A percentile compares a stretch with the other conserved stretches of the same genome.
These are phyloP conservation scores for Lenwebbia sp. DNA, from an alignment of 345 rosid species.

Conservation along the genomic window DNA sequence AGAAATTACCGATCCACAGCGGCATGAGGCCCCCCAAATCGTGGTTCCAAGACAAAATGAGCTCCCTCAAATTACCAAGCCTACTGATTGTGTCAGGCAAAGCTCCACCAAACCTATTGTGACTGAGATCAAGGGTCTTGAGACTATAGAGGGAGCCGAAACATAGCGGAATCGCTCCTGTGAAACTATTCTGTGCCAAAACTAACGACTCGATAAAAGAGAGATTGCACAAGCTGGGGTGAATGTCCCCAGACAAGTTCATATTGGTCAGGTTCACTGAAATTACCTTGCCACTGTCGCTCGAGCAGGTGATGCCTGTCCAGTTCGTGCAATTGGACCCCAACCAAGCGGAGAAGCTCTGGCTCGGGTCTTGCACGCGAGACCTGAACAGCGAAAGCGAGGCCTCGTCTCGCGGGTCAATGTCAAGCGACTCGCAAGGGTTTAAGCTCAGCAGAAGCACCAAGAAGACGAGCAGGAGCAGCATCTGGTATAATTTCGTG, in stretches of 20 bases:
- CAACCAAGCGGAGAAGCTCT: slow-evolving; percentile 45
- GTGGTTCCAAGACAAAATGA: slow-evolving; percentile 43
- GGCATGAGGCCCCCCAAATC: slow-evolving; percentile 53
- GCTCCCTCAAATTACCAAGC: slow-evolving; percentile 45
- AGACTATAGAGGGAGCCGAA: slow-evolving; percentile 44
- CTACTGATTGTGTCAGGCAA: slow-evolving; percentile 35
- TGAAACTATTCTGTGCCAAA: slow-evolving; percentile 46
- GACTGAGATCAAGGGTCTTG: slow-evolving; percentile 56
- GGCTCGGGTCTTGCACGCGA: slow-evolving; percentile 42
- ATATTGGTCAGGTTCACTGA: slow-evolving; percentile 40
- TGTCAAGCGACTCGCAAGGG: slow-evolving; percentile 25
- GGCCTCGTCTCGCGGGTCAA: slow-evolving; percentile 49
- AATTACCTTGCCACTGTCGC: slow-evolving; percentile 43
- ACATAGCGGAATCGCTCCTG: slow-evolving; percentile 56
- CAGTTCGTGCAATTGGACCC: slow-evolving; percentile 67
- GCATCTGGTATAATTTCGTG: not conserved
- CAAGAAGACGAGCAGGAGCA: slow-evolving; percentile 4
- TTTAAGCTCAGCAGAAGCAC: slow-evolving; percentile 15
- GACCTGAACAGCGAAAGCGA: slow-evolving; percentile 46
- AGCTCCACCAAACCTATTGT: slow-evolving; percentile 43
- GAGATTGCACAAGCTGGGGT: slow-evolving; percentile 49
- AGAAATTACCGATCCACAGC: slow-evolving; percentile 54
- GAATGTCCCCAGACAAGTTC: slow-evolving; percentile 57
- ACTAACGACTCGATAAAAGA: slow-evolving; percentile 35
- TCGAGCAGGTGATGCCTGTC: slow-evolving; percentile 62